Conservation (phyloP, 2,329 filamentous ascomycete genomes). For the Pseudocercospora ulei region DNA sequence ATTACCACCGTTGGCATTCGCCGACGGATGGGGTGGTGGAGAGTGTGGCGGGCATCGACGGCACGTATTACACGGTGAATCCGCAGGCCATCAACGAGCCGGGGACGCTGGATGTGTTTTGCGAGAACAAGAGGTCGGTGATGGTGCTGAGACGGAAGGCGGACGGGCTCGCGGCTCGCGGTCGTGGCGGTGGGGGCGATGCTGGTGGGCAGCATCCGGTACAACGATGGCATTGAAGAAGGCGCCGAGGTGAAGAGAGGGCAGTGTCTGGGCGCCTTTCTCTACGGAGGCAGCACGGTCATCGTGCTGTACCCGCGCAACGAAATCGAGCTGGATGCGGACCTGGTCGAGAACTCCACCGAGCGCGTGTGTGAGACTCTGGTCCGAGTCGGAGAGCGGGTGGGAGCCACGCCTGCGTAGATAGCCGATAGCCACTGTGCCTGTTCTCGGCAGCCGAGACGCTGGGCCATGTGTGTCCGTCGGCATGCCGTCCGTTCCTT, state of each 20-base stretch:
- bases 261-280: conserved; percentile 38
- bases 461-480: too few species aligned
- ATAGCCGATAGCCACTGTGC: too few species aligned
- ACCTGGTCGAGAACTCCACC: conserved; percentile 36
- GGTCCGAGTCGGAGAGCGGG: conserved; percentile 36
- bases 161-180: conserved; percentile 31
- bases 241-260: conserved; percentile 34
- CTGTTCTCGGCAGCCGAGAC: too few species aligned
- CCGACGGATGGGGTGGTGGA: conserved; percentile 33
- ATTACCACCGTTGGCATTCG: conserved; percentile 39
- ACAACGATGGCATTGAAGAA: conserved; percentile 33
- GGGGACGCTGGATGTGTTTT: conserved; percentile 38
- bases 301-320: conserved; percentile 36
- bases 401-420: conserved; percentile 17
- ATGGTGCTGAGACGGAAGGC: conserved; percentile 34
- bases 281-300: conserved; percentile 40
- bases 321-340: conserved; percentile 35
- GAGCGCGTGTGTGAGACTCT: conserved; percentile 36
- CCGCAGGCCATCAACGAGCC: conserved; percentile 38
- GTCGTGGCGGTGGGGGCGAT: conserved; percentile 40
- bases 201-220: conserved; percentile 39
- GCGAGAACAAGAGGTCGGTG: conserved; percentile 38
- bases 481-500: too few species aligned
- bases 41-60: conserved; percentile 35
- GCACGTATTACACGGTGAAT: conserved; percentile 39